Conservation (phyloP, 75 land plant species). For the Cupressus sempervirens region DNA sequence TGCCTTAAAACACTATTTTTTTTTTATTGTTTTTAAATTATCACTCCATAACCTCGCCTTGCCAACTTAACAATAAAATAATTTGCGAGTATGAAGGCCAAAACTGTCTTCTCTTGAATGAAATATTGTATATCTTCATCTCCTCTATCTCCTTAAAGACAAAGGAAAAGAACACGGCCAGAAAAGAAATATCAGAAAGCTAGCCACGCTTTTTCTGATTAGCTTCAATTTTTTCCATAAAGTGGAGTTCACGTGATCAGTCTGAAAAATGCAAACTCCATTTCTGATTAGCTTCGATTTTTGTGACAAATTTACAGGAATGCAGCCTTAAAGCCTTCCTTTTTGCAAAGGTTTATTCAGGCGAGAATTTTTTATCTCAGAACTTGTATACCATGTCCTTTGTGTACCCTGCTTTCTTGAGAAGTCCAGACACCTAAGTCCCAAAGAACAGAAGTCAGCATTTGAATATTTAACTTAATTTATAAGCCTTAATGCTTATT, state of each 20-base stretch:
- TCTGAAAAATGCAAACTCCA: not conserved
- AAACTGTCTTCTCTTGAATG: not conserved
- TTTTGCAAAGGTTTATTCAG: not conserved
- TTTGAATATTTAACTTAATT: not conserved
- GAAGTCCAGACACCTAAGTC: slow-evolving; percentile 56
- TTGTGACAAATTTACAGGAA: not conserved
- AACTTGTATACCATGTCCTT: slow-evolving; percentile 78
- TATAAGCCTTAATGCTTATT: not conserved
- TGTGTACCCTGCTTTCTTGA: slow-evolving; percentile 67
- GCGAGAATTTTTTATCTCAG: slow-evolving; percentile 11
- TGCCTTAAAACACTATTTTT: not conserved
- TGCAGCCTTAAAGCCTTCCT: not conserved
- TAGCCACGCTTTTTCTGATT: not conserved
- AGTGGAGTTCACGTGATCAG: too few relatives aligned
- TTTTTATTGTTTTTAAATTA: not conserved
- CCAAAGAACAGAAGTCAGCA: slow-evolving; percentile 4
- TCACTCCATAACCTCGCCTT: not conserved
- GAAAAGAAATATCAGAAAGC: not conserved
- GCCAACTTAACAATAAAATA: not conserved
- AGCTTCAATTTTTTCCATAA: not conserved
- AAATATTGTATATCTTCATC: not conserved
- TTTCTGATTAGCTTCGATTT: not conserved
- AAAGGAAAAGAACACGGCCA: not conserved
- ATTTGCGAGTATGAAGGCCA: not conserved
- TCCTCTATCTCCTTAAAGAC: not conserved